Evolutionary conservation across 2,329 filamentous ascomycete species (phyloP).

Genomic region (Biscogniauxia marginata): DNA sequence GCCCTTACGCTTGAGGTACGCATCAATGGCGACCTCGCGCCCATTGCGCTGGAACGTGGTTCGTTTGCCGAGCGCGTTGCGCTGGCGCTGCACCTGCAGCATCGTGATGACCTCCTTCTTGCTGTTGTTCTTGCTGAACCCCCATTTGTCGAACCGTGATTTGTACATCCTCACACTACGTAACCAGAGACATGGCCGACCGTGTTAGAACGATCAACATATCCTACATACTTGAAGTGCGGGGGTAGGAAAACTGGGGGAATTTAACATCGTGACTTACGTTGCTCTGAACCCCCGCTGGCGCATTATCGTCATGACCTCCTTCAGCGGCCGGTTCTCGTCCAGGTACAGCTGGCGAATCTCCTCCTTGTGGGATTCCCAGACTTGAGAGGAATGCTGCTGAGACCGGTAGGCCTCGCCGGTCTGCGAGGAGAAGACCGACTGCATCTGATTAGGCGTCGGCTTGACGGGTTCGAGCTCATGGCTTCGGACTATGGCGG

Average conservation of each 20-base stretch:
- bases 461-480: constrained; percentile 21
- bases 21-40: constrained; percentile 50
- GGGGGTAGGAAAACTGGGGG: not conserved
- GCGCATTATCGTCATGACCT: constrained; percentile 52
- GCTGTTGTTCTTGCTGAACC: constrained; percentile 55
- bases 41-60: constrained; percentile 54
- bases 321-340: constrained; percentile 50
- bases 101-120: constrained; percentile 52
- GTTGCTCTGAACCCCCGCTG: constrained; percentile 49
- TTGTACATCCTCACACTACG: constrained; percentile 55
- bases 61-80: constrained; percentile 52
- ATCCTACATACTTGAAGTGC: not conserved
- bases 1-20: constrained; percentile 52
- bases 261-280: constrained; percentile 34
- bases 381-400: constrained; percentile 33
- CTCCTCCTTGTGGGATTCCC: constrained; percentile 47
- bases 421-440: constrained; percentile 31
- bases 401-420: constrained; percentile 31
- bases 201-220: constrained; percentile 5
- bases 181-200: not conserved
- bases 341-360: constrained; percentile 48
- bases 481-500: constrained; percentile 14
- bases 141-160: constrained; percentile 55
- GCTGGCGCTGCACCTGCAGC: constrained; percentile 51
- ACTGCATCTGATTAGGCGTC: constrained; percentile 26